A percentile compares a stretch with the other conserved stretches of the same genome.
phyloP scores from a whole-genome alignment of 2,329 filamentous ascomycete genomes.

The Aspergillus cejpii region DNA sequence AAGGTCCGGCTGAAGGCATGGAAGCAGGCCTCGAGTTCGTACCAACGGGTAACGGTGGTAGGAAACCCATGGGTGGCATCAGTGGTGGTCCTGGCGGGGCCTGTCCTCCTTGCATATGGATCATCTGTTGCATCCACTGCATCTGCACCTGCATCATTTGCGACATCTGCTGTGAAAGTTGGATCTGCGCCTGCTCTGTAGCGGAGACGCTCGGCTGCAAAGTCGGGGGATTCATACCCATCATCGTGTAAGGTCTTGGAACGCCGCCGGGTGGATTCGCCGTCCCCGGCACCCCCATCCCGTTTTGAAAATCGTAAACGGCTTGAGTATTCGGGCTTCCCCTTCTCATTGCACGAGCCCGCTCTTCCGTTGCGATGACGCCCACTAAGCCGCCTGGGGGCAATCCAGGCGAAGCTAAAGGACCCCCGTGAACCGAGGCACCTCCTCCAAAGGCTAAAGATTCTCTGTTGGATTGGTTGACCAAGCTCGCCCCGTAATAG shows the following conservation, averaged over 20 bases:
- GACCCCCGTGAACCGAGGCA: slow-evolving; percentile 37
- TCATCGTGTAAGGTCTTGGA: slow-evolving; percentile 36
- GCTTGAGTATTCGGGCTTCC: slow-evolving; percentile 65
- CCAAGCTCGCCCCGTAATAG: slow-evolving; percentile 70
- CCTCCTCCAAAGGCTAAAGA: slow-evolving; percentile 64
- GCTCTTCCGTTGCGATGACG: slow-evolving; percentile 79
- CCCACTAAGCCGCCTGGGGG: slow-evolving; percentile 76
- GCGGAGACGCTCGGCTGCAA: slow-evolving; percentile 44
- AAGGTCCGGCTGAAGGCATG: slow-evolving; percentile 34
- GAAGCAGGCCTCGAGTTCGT: slow-evolving; percentile 44
- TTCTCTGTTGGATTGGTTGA: slow-evolving; percentile 66
- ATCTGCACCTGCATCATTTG: slow-evolving; percentile 92
- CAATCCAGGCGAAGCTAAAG: slow-evolving; percentile 34
- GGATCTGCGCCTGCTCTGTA: slow-evolving; percentile 66
- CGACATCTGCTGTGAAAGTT: slow-evolving; percentile 76
- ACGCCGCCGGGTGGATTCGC: slow-evolving; percentile 25
- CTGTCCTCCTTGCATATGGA: slow-evolving; percentile 55
- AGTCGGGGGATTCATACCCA: slow-evolving; percentile 22
- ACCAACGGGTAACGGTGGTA: slow-evolving; percentile 22
- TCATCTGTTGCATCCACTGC: slow-evolving; percentile 74
- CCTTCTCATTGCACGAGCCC: slow-evolving; percentile 67
- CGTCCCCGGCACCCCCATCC: slow-evolving; percentile 24
- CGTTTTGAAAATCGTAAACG: slow-evolving; percentile 35
- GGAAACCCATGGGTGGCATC: slow-evolving; percentile 25
- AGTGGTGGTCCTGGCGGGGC: slow-evolving; percentile 24